Conservation (phyloP, 2,329 filamentous ascomycete genomes). For the Beauveria brongniartii region DNA sequence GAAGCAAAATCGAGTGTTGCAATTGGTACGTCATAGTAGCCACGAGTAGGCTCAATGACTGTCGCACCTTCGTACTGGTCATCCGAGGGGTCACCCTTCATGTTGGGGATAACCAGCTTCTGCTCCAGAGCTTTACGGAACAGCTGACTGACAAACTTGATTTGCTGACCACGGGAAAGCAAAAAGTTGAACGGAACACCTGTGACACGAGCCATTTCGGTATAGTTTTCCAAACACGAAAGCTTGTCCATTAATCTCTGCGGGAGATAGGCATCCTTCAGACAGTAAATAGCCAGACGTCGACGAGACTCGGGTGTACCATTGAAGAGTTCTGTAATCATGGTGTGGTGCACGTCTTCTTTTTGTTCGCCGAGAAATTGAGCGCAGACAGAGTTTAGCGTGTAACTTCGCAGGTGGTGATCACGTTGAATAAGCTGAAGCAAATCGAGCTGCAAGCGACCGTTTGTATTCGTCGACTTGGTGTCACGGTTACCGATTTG, state of each 20-base stretch:
- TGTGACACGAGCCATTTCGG: slow-evolving; percentile 98
- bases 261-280: slow-evolving; percentile 95
- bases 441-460: slow-evolving; percentile 83
- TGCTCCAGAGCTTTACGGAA: slow-evolving; percentile 93
- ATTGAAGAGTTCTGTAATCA: slow-evolving; percentile 98
- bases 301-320: slow-evolving; percentile 88
- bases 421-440: slow-evolving; percentile 94
- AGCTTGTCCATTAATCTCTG: slow-evolving; percentile 94
- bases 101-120: slow-evolving; percentile 86
- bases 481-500: slow-evolving; percentile 96
- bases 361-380: slow-evolving; percentile 97
- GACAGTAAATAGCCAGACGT: slow-evolving; percentile 85
- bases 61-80: slow-evolving; percentile 97
- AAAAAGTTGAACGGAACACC: slow-evolving; percentile 96
- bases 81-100: slow-evolving; percentile 60
- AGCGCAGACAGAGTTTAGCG: slow-evolving; percentile 89
- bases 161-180: slow-evolving; percentile 84
- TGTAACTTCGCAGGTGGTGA: slow-evolving; percentile 92
- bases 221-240: slow-evolving; percentile 98
- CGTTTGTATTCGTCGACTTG: slow-evolving; percentile 90
- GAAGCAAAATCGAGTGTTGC: slow-evolving; percentile 98
- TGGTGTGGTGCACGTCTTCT: slow-evolving; percentile 96
- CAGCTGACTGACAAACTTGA: slow-evolving; percentile 95
- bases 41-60: slow-evolving; percentile 89
- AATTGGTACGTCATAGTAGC: slow-evolving; percentile 90